Percentiles rank a stretch among this genome's conserved stretches.
Evolutionary conservation across 225 moss, liverwort and hornwort genomes (phyloP).

Genomic region (Straminergon stramineum): DNA sequence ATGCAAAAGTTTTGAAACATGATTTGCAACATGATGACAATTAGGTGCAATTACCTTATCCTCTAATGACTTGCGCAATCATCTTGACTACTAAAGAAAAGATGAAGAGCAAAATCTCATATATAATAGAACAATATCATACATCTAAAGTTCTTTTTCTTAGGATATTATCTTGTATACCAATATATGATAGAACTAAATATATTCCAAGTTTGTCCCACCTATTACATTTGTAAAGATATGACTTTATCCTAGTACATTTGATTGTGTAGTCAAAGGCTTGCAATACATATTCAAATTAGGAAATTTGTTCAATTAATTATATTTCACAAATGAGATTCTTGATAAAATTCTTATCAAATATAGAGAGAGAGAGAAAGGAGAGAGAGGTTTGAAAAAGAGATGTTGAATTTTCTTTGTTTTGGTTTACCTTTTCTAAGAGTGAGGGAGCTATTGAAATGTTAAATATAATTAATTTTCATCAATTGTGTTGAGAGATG

Average conservation of each 20-base stretch:
- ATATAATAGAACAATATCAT: not conserved
- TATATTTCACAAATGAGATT: not conserved
- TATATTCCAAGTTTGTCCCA: not conserved
- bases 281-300: no score
- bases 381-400: no score
- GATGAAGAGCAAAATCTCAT: not conserved
- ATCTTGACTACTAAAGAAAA: not conserved
- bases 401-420: not conserved
- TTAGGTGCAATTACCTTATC: not conserved
- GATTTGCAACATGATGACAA: not conserved
- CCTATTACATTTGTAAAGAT: not conserved
- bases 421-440: not conserved
- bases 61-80: not conserved
- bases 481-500: not conserved
- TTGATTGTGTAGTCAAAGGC: not conserved
- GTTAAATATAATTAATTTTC: not conserved
- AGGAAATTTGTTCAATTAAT: not conserved
- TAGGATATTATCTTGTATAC: not conserved
- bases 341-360: no score
- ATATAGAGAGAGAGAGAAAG: no score
- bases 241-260: not conserved
- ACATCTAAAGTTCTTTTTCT: not conserved
- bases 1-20: not conserved
- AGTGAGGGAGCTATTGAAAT: accelerated
- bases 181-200: not conserved